Evolutionary conservation across 1,284 basidiomycete species (phyloP).

Genomic region (Exobasidium cylindrosporum): DNA sequence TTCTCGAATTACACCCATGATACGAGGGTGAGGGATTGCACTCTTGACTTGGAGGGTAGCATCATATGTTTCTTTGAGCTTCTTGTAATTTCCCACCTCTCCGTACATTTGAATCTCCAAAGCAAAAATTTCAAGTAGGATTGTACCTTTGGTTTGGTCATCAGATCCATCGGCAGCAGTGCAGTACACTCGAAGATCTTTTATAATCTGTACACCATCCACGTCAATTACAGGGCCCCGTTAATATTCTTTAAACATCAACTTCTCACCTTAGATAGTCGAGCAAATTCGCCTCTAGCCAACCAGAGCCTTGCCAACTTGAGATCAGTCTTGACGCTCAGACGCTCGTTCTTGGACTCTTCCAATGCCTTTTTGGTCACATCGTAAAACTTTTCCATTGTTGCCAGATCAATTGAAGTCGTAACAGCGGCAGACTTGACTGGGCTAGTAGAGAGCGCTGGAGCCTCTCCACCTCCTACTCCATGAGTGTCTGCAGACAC

Average conservation of each 20-base stretch:
- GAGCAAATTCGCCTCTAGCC: slow-evolving; percentile 83
- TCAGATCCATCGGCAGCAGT: slow-evolving; percentile 66
- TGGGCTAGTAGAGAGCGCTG: not conserved
- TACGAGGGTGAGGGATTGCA: slow-evolving; percentile 95
- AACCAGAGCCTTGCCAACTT: slow-evolving; percentile 98
- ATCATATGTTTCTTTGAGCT: slow-evolving; percentile 97
- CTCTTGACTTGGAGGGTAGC: slow-evolving; percentile 87
- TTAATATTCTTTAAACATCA: no score
- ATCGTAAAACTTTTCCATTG: slow-evolving; percentile 91
- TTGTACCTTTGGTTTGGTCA: slow-evolving; percentile 83
- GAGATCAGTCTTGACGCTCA: slow-evolving; percentile 91
- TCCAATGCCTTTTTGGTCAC: slow-evolving; percentile 83
- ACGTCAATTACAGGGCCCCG: no score
- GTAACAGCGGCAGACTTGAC: not conserved
- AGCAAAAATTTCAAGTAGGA: slow-evolving; percentile 94
- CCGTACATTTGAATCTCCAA: slow-evolving; percentile 99
- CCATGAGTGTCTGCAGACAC: slow-evolving; percentile 65
- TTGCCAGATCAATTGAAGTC: slow-evolving; percentile 69
- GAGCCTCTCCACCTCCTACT: not conserved
- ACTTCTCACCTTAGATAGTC: slow-evolving; percentile 61
- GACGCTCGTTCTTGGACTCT: slow-evolving; percentile 93
- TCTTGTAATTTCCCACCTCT: slow-evolving; percentile 89
- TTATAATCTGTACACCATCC: slow-evolving; percentile 54
- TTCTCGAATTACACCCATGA: slow-evolving; percentile 98
- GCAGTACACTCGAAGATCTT: slow-evolving; percentile 59